Base-by-base conservation (phyloP, 306 rosid species). In the Senna tora region DNA sequence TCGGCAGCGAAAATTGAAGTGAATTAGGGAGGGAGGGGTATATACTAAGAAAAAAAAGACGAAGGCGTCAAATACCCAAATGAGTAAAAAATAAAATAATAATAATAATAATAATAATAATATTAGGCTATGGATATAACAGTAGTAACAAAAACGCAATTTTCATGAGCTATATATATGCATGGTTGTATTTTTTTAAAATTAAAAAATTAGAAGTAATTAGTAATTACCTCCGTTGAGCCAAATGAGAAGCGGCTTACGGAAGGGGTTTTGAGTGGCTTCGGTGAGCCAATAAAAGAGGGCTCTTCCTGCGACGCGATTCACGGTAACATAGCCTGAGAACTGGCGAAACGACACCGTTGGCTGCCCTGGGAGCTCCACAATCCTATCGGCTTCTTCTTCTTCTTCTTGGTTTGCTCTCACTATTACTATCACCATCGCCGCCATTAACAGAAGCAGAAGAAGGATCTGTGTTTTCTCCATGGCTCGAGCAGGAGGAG, bases 181-280 rank as follows among this genome's bases (percentile, higher is more conserved):
- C n/a, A n/a, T n/a, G n/a, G n/a, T n/a, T n/a, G n/a, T n/a, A n/a
- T n/a, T n/a, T n/a, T n/a, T n/a, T n/a, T n/a, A n/a, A n/a, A n/a
- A n/a, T n/a, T n/a, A n/a, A n/a, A n/a, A n/a, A n/a, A n/a, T n/a
- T n/a, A n/a, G n/a, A n/a, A n/a, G n/a, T n/a, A n/a, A n/a, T n/a
- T n/a, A n/a, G n/a, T n/a, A n/a, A n/a, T 68, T 56, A 92, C 98
- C 98, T 94, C 98, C 98, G 81, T 94, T 94, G 78, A 94, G 98
- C 98, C 98, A 91, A 76, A 94, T 65, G 39, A 94, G 97, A 14
- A 94, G 84, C 16, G 98, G 97, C 36, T 87, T 89, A 45, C 77
- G 65, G 61, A 82, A 71, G 54, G 97, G 87, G 30, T 80, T 54
- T 12, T 77, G 79, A 9, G 75, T 17, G 71, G 96, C 90, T 81